These are phyloP conservation scores for Zalaria sp. DNA, from an alignment of 2,329 filamentous ascomycete species.

Conservation along the genomic window DNA sequence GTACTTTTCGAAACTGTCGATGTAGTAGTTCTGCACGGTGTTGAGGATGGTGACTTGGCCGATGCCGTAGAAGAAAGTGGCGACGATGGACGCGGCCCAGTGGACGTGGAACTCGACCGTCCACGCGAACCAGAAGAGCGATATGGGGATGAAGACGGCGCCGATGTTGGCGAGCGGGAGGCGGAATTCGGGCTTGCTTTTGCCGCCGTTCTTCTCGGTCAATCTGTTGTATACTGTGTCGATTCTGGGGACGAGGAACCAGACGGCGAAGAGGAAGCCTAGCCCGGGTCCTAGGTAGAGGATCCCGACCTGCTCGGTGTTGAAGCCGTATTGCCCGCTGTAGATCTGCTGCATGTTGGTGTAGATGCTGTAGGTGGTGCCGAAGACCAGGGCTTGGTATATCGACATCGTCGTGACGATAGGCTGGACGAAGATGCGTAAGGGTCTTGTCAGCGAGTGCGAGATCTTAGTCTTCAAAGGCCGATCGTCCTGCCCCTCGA, in stretches of 20 bases:
- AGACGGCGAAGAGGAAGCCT: slow-evolving; percentile 29
- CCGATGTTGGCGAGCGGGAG: slow-evolving; percentile 33
- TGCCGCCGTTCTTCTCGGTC: slow-evolving; percentile 24
- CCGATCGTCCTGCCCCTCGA: slow-evolving; percentile 26
- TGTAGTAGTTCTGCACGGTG: slow-evolving; percentile 40
- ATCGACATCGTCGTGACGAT: slow-evolving; percentile 31
- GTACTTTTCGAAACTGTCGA: slow-evolving; percentile 37
- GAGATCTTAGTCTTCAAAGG: slow-evolving; percentile 22
- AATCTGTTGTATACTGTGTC: slow-evolving; percentile 33
- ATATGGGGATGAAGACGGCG: slow-evolving; percentile 26
- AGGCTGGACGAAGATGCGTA: slow-evolving; percentile 29
- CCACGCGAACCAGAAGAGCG: slow-evolving; percentile 32
- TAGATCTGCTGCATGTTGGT: slow-evolving; percentile 35
- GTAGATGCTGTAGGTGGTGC: slow-evolving; percentile 33
- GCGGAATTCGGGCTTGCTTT: slow-evolving; percentile 28
- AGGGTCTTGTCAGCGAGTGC: slow-evolving; percentile 24
- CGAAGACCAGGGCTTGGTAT: slow-evolving; percentile 33
- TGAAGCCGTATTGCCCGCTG: slow-evolving; percentile 27
- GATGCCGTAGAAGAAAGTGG: slow-evolving; percentile 35
- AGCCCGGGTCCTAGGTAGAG: slow-evolving; percentile 30
- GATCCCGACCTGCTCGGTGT: slow-evolving; percentile 30
- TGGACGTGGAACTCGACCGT: slow-evolving; percentile 25
- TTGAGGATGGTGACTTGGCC: slow-evolving; percentile 41
- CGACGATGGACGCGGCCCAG: slow-evolving; percentile 26
- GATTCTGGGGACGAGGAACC: slow-evolving; percentile 32